Percentiles rank a stretch among this genome's conserved stretches.
Conservation (phyloP, 768 basidiomycete species). For the Rhodotorula toruloides region DNA sequence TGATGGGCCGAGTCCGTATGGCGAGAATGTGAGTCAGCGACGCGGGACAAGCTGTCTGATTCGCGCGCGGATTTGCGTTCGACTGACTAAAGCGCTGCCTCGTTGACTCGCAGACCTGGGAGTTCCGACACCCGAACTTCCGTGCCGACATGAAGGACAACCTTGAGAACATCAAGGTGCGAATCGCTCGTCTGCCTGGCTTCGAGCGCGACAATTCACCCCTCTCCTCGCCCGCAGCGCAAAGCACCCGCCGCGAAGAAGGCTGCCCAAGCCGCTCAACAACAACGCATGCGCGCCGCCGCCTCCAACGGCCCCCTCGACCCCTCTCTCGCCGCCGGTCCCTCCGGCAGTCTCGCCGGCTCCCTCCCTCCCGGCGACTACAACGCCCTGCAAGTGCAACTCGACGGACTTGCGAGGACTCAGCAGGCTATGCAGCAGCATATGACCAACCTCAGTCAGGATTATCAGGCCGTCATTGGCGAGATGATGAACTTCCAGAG, state of each 20-base stretch:
- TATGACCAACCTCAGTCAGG: slow-evolving; percentile 58
- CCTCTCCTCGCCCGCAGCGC: slow-evolving; percentile 5
- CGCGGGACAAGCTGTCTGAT: background rate
- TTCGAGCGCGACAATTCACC: background rate
- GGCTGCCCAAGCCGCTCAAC: background rate
- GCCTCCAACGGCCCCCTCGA: slow-evolving; percentile 1
- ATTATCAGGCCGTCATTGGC: slow-evolving; percentile 63
- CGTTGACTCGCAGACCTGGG: slow-evolving; percentile 45
- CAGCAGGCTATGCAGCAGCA: slow-evolving; percentile 57
- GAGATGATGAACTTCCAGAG: slow-evolving; percentile 70
- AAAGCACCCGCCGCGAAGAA: slow-evolving; percentile 1
- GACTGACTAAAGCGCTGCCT: background rate
- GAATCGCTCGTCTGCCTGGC: background rate
- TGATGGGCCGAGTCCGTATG: slow-evolving; percentile 53
- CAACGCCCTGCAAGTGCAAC: slow-evolving; percentile 52
- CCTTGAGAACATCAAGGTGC: slow-evolving; percentile 56
- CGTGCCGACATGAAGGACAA: slow-evolving; percentile 55
- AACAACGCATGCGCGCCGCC: background rate
- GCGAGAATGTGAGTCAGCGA: slow-evolving; percentile 56
- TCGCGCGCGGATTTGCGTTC: background rate
- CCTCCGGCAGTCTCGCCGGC: background rate
- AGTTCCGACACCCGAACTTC: slow-evolving; percentile 54
- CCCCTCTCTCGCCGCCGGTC: slow-evolving; percentile 1
- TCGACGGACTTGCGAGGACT: slow-evolving; percentile 53
- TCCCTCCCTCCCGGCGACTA: slow-evolving; percentile 18